A percentile compares a stretch with the other conserved stretches of the same genome.
Evolutionary conservation across 768 basidiomycete genomes (phyloP).

Genomic region (Cyclocybe aegerita): DNA sequence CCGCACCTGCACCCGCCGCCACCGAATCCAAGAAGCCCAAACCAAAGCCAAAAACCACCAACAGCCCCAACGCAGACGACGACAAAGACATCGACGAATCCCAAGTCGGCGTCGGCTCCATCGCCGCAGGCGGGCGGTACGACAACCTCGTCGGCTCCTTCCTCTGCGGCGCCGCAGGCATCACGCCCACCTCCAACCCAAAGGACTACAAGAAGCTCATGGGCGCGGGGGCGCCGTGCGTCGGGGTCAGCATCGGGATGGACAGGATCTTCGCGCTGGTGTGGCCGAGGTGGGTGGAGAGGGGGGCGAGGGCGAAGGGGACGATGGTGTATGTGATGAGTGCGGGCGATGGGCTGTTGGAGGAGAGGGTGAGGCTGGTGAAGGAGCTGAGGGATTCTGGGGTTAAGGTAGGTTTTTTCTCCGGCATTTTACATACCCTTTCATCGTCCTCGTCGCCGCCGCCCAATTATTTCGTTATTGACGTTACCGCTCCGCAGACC

Average conservation of each 20-base stretch:
- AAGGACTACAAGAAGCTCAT: slow-evolving; percentile 57
- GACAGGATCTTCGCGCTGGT: slow-evolving; percentile 92
- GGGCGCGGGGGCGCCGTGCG: slow-evolving; percentile 61
- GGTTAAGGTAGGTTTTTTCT: slow-evolving; percentile 68
- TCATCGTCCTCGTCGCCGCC: no score
- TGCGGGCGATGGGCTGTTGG: slow-evolving; percentile 84
- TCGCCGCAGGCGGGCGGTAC: slow-evolving; percentile 96
- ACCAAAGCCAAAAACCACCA: slow-evolving; percentile 39
- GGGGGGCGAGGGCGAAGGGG: slow-evolving; percentile 79
- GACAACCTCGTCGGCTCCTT: slow-evolving; percentile 95
- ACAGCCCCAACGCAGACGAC: slow-evolving; percentile 45
- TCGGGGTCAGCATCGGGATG: slow-evolving; percentile 92
- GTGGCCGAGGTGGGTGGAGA: slow-evolving; percentile 83
- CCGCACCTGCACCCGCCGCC: slow-evolving; percentile 25
- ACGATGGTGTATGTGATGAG: slow-evolving; percentile 95
- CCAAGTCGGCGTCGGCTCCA: slow-evolving; percentile 94
- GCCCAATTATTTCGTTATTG: no score
- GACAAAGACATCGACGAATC: slow-evolving; percentile 92
- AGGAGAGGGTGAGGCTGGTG: slow-evolving; percentile 83
- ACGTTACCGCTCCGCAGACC: slow-evolving; percentile 43
- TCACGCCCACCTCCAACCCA: slow-evolving; percentile 23
- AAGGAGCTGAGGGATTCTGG: slow-evolving; percentile 82
- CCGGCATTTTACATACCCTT: no score
- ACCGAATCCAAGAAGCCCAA: slow-evolving; percentile 22
- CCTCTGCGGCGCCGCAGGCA: slow-evolving; percentile 72